phyloP scores from a whole-genome alignment of 441 rosid species.

The Populus trichocarpa region DNA sequence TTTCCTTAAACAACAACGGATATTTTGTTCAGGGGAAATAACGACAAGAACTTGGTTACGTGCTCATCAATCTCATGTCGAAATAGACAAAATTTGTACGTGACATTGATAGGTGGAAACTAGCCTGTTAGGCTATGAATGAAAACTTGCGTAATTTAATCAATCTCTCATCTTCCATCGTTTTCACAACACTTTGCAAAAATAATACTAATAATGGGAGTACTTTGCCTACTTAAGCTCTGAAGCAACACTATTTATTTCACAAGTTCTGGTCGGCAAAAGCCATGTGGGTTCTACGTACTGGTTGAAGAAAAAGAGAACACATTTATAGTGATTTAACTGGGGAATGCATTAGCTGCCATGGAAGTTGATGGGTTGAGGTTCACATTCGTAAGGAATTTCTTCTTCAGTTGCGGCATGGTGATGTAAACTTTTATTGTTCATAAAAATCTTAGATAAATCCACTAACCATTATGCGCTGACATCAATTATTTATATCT shows the following conservation, averaged over 20 bases:
- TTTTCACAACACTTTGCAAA: no score
- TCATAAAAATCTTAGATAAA: not conserved
- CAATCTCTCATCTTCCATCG: no score
- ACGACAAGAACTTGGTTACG: not conserved
- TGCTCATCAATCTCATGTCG: not conserved
- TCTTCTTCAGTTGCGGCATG: not conserved
- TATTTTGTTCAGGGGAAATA: not conserved
- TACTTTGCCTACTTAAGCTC: not conserved
- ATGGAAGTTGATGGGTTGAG: not conserved
- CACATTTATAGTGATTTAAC: not conserved
- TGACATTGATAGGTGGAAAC: not conserved
- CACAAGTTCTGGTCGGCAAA: not conserved
- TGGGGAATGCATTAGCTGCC: not conserved
- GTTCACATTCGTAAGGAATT: not conserved
- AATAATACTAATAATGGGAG: not conserved
- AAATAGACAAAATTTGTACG: not conserved
- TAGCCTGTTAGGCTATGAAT: no score
- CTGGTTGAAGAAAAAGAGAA: not conserved
- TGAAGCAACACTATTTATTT: not conserved
- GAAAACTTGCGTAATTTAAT: no score
- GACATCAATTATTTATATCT: no score
- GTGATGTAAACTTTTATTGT: not conserved
- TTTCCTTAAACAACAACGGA: not conserved
- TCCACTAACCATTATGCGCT: no score
- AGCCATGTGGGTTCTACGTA: not conserved